Percentiles rank a stretch among this genome's conserved stretches.
These are phyloP conservation scores for Trichoderma koningii DNA, from an alignment of 2,329 filamentous ascomycete genomes.

Conservation along the genomic window DNA sequence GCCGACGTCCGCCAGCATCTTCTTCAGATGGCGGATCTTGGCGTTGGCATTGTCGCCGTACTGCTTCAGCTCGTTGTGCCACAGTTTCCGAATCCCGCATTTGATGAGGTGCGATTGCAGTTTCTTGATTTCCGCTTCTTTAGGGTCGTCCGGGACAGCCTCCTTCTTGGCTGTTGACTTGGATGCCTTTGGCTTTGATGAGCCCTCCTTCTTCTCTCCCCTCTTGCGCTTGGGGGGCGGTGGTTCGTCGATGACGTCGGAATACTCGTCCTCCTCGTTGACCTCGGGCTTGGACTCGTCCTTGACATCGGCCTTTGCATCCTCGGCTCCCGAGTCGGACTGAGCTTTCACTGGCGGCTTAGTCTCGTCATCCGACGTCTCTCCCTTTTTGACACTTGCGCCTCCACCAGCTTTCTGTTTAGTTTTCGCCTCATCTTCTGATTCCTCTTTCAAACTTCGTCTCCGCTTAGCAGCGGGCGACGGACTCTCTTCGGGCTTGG, in stretches of 20 bases:
- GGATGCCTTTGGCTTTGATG: constrained; percentile 35
- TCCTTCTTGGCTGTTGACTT: constrained; percentile 40
- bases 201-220: constrained; percentile 41
- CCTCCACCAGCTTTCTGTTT: not conserved
- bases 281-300: constrained; percentile 31
- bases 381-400: constrained; percentile 15
- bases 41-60: constrained; percentile 70
- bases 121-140: constrained; percentile 81
- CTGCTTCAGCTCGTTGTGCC: constrained; percentile 79
- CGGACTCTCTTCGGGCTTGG: not conserved
- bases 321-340: constrained; percentile 12
- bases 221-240: constrained; percentile 62
- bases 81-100: constrained; percentile 90
- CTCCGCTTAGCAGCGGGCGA: constrained; percentile 27
- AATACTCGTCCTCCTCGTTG: constrained; percentile 45
- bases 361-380: constrained; percentile 26
- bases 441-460: constrained; percentile 25
- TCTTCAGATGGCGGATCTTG: constrained; percentile 80
- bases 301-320: constrained; percentile 26
- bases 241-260: constrained; percentile 70
- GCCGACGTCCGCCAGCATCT: constrained; percentile 76
- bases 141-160: constrained; percentile 51
- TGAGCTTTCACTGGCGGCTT: constrained; percentile 9
- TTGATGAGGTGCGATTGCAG: constrained; percentile 84
- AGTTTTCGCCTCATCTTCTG: constrained; percentile 23